Conservation (phyloP, 164 flowering plant species). For the Vitis vinifera region ASM3070453v1 NC_081805.1:5266501-5267000, state of each 20-base stretch:
- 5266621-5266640: background rate
- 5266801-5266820: background rate
- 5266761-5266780: background rate
- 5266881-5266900: conserved; percentile 3
- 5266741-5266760: conserved; percentile 31
- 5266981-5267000: background rate
- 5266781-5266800: conserved; percentile 1
- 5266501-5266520: no score
- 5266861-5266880: conserved; percentile 3
- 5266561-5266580: background rate
- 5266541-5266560: background rate
- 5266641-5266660: conserved; percentile 52
- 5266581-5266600: background rate
- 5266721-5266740: conserved; percentile 66
- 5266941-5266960: background rate
- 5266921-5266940: background rate
- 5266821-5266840: conserved; percentile 4
- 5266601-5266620: background rate
- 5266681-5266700: conserved; percentile 44
- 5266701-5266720: conserved; percentile 74
- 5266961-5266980: background rate
- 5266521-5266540: background rate
- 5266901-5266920: conserved; percentile 1
- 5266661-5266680: conserved; percentile 45
- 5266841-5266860: background rate